Evolutionary conservation across 2,329 filamentous ascomycete genomes (phyloP), one percentile per base, ranked within the genome.

Genomic region (Fusarium buharicum): DNA sequence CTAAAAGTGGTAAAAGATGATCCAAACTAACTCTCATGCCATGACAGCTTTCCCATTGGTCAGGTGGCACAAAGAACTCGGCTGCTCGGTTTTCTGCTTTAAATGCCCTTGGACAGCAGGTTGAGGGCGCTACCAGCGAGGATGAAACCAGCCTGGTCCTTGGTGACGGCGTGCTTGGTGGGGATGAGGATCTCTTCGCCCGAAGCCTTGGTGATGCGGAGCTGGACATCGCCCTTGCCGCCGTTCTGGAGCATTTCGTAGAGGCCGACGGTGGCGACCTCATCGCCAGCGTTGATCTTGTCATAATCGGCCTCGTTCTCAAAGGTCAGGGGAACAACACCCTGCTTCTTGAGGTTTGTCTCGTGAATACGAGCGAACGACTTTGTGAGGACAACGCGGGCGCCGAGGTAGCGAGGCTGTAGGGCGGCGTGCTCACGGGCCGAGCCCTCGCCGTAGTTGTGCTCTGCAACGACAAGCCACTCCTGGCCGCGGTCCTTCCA

Each of bases 281-380:
- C 82, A 74, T 99, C 95, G 64, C 93, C 91, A 0, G 93, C 93
- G 48, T 85, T 82, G 63, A 99, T 90, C 62, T 82, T 80, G 72
- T 95, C 91, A 75, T 97, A 98, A 77, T 98, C 95, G 17, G 85
- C 84, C 78, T 96, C 93, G 76, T 97, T 84, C 40, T 82, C 91
- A 73, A 99, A 97, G 0, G 92, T 97, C 70, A 99, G 82, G 2
- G 95, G 95, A 39, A 99, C 92, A 30, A 99, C 90, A 62, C 95
- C 95, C 80, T 99, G 95, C 81, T 97, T 97, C 87, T 97, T 97
- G 67, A 97, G 81, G 76, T 97, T 97, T 27, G 93, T 96, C 83
- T 97, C 93, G 80, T 97, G 93, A 74, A 97, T 97, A 49, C 93
- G 88, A 1, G 93, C 93, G 73, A 97, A 96, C 33, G 86, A 90